Evolutionary conservation across 345 rosid genomes (phyloP), one percentile per base, ranked within the genome.

Genomic region (Leavenworthia alabamica): DNA sequence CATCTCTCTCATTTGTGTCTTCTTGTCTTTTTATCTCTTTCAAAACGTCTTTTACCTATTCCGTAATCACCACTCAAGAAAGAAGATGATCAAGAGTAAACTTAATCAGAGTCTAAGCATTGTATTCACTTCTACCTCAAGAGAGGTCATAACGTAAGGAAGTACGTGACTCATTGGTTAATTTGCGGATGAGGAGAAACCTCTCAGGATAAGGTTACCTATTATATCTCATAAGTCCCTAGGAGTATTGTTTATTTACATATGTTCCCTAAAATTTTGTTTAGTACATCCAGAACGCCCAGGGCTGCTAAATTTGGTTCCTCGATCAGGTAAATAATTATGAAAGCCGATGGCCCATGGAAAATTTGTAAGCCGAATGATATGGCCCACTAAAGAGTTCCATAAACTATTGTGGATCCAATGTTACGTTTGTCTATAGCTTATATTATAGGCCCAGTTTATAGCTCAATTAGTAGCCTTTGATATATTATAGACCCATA

Each of bases 181-280:
- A n/a, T n/a, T n/a, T n/a, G n/a, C 4, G 58, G 68, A 51, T 19
- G 41, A 63, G 59, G 68, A 26, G 17, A 35, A 61, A 6, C 47
- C 26, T 4, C 6, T 48, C 15, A 10, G 26, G 56, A 35, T 48
- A 62, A 62, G 57, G 46, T 62, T 48, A 60, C 2, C 7, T 39
- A 22, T 45, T 24, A 3, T 14, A 13, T 56, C 40, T 1, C 24
- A 16, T 41, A 57, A 4, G 3, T 22, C 14, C 26, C 26, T 23
- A 3, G 26, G 26, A 23, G 26, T 23, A 23, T 23, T 23, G 9
- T 4, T n/a, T n/a, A 3, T n/a, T n/a, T n/a, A n/a, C n/a, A n/a
- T n/a, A n/a, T n/a, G n/a, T n/a, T n/a, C n/a, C n/a, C n/a, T n/a
- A n/a, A n/a, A n/a, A n/a, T n/a, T n/a, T n/a, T n/a, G n/a, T n/a